Conservation (phyloP, 495 filamentous ascomycete species). For the Talaromyces stipitatus region DNA sequence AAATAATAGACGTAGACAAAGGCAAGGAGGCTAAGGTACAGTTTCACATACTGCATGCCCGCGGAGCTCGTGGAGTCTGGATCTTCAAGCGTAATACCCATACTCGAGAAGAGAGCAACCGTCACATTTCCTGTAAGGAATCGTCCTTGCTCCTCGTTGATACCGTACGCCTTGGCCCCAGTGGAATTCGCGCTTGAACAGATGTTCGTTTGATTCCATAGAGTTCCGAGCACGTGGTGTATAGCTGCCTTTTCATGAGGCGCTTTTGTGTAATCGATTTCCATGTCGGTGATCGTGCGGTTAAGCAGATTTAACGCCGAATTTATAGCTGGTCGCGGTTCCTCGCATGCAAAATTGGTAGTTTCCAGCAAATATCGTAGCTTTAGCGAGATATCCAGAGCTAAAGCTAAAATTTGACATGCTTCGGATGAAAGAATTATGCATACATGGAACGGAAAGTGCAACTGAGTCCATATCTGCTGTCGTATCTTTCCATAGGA, state of each 20-base stretch:
- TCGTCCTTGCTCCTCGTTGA: slow-evolving; percentile 20
- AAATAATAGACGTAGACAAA: slow-evolving; percentile 40
- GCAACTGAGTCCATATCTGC: slow-evolving; percentile 57
- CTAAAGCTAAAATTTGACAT: slow-evolving; percentile 33
- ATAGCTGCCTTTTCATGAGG: slow-evolving; percentile 28
- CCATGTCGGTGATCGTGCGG: slow-evolving; percentile 35
- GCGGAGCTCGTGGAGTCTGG: slow-evolving; percentile 18
- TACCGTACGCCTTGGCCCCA: slow-evolving; percentile 8
- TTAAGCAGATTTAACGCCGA: slow-evolving; percentile 24
- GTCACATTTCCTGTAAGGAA: slow-evolving; percentile 35
- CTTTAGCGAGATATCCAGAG: slow-evolving; percentile 33
- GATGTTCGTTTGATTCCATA: slow-evolving; percentile 18
- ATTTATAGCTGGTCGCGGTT: slow-evolving; percentile 21
- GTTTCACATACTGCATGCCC: slow-evolving; percentile 23
- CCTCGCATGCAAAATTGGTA: slow-evolving; percentile 32
- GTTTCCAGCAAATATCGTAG: slow-evolving; percentile 31
- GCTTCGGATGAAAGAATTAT: slow-evolving; percentile 59
- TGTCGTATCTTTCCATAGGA: slow-evolving; percentile 45
- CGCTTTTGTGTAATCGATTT: slow-evolving; percentile 31
- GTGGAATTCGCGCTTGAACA: slow-evolving; percentile 19
- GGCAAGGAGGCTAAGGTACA: slow-evolving; percentile 32
- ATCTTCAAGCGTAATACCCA: slow-evolving; percentile 29
- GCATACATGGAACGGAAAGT: slow-evolving; percentile 63
- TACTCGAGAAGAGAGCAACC: slow-evolving; percentile 34
- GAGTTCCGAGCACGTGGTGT: slow-evolving; percentile 20